phyloP scores from a whole-genome alignment of 2,329 filamentous ascomycete genomes.

The Fusarium protoensiforme region DNA sequence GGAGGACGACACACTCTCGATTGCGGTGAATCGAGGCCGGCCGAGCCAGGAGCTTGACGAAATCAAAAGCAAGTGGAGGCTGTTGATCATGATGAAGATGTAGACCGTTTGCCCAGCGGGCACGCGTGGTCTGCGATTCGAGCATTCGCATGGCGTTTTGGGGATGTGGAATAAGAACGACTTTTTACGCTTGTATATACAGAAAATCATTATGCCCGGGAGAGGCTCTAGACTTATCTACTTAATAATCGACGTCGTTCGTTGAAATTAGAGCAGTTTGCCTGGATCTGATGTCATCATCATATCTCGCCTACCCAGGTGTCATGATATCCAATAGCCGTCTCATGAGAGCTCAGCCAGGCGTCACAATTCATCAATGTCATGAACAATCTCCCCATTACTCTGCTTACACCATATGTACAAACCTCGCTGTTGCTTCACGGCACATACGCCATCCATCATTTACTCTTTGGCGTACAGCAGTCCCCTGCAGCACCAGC shows the following conservation, averaged over 20 bases:
- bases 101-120: constrained; percentile 33
- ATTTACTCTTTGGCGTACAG: constrained; percentile 57
- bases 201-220: constrained; percentile 37
- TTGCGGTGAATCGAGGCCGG: constrained; percentile 40
- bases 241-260: constrained; percentile 49
- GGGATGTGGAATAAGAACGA: constrained; percentile 42
- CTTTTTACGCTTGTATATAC: constrained; percentile 46
- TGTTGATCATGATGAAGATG: constrained; percentile 39
- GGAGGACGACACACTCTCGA: constrained; percentile 23
- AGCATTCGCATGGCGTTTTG: constrained; percentile 47
- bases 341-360: background rate
- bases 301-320: background rate
- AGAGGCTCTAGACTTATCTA: constrained; percentile 45
- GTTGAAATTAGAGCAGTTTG: constrained; percentile 17
- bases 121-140: constrained; percentile 34
- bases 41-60: constrained; percentile 12
- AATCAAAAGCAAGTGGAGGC: constrained; percentile 6
- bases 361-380: background rate
- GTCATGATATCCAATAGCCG: background rate
- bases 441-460: background rate
- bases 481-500: constrained; percentile 62
- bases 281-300: background rate
- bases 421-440: background rate
- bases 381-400: background rate
- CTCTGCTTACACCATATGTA: background rate